Evolutionary conservation across 176 grass and related monocot genomes (phyloP).

Genomic region (Lolium rigidum): DNA sequence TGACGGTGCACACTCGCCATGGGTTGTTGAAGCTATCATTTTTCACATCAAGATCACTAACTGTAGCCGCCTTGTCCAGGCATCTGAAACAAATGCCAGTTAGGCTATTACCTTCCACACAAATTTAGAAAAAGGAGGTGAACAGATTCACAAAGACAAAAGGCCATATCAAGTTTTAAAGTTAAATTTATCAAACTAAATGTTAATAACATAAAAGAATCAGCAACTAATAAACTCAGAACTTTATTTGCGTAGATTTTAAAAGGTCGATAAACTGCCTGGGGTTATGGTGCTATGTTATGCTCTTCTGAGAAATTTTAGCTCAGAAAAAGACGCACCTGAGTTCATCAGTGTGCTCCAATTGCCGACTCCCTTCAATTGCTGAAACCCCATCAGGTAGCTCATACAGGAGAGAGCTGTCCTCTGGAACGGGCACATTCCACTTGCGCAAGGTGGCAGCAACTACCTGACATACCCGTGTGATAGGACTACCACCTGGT

Average conservation of each 20-base stretch:
- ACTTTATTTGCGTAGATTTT: conserved; percentile 1
- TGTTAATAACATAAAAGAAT: conserved; percentile 14
- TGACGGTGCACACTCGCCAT: conserved; percentile 80
- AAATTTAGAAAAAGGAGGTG: not conserved
- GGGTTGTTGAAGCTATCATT: conserved; percentile 49
- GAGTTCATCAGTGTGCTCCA: conserved; percentile 79
- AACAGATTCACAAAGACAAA: not conserved
- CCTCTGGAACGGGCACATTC: conserved; percentile 56
- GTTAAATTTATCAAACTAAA: conserved; percentile 3
- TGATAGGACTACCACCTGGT: conserved; percentile 88
- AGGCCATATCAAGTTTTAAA: not conserved
- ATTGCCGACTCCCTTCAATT: conserved; percentile 86
- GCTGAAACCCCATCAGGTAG: conserved; percentile 67
- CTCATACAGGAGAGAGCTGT: conserved; percentile 72
- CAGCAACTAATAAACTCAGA: not conserved
- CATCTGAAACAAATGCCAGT: conserved; percentile 55
- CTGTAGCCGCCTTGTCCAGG: conserved; percentile 85
- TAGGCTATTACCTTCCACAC: not conserved
- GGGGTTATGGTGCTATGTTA: not conserved
- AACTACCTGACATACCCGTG: conserved; percentile 76
- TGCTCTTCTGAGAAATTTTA: not conserved
- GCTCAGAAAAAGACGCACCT: conserved; percentile 43
- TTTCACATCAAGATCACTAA: conserved; percentile 74
- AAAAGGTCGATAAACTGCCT: not conserved
- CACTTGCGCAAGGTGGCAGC: conserved; percentile 79